Base-by-base conservation (phyloP, 2,329 filamentous ascomycete genomes). In the Zymoseptoria tritici region DNA sequence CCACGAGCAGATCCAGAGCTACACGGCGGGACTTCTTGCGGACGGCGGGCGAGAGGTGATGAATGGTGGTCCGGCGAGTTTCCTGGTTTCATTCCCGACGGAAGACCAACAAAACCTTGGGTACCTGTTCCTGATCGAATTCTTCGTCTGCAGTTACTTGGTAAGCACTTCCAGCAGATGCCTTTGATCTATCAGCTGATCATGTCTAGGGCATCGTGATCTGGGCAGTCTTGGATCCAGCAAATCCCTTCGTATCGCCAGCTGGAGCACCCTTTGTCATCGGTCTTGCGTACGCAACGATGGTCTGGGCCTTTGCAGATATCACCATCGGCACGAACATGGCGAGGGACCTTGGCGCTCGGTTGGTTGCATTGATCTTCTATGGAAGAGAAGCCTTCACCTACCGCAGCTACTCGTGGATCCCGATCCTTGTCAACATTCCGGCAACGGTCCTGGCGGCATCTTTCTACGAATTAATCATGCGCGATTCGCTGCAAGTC, bases 291-390 rank as follows among this genome's bases (percentile, higher is more conserved):
- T 85, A 83, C 68, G 80, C 75, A 2, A 72, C 60, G n/a, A 71
- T 72, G 66, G 60, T 83, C 50, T 85, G 82, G 81, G 81, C 80
- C 2, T 85, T 84, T 64, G 82, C 80, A 9, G 75, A 75, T 59
- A 75, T 81, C 53, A 82, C 80, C 11, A 80, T 85, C 64, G 77
- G 75, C 49, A 83, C 82, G 13, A 86, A 86, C 70, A 68, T 83
- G 31, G 83, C 83, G 9, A 74, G 82, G 66, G 83, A 85, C 67
- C 73, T 85, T 13, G 83, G 83, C n/a, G 80, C 81, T 1, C 78
- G 83, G 19, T 79, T 85, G 24, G 82, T 85, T 0, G 82, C 80
- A 5, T 80, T 81, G 16, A 84, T 84, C 60, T 84, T 84, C 71
- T 83, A 76, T 63, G 80, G 81, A 54, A 67, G 74, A 9, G 79